Conservation (phyloP, 164 flowering plant genomes). For the Stephania japonica region DNA sequence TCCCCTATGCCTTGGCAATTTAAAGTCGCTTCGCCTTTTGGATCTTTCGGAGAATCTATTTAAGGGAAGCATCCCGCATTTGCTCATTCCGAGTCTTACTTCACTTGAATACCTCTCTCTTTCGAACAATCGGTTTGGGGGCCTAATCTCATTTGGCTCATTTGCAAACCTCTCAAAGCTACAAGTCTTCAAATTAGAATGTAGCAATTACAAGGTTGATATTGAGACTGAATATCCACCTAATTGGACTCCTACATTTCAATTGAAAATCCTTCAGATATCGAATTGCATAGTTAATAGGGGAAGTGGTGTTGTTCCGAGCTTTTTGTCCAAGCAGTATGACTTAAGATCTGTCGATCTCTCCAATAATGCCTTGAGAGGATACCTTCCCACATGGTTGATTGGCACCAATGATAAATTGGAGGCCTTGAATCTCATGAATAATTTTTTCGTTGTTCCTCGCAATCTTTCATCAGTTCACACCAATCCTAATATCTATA, state of each 20-base stretch:
- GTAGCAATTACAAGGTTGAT: not conserved
- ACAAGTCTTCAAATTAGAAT: not conserved
- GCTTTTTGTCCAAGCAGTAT: conserved; percentile 9
- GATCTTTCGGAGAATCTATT: conserved; percentile 9
- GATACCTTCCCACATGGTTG: conserved; percentile 10
- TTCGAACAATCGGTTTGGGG: not conserved
- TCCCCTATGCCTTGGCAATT: conserved; percentile 10
- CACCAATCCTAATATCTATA: not conserved
- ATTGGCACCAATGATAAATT: not conserved
- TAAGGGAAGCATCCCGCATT: not conserved
- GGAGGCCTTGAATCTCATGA: not conserved
- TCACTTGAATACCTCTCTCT: conserved; percentile 10
- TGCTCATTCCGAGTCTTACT: not conserved
- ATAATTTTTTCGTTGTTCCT: conserved; percentile 3
- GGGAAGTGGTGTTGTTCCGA: not conserved
- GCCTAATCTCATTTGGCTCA: not conserved
- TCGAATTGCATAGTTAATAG: conserved; percentile 9
- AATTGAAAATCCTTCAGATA: conserved; percentile 6
- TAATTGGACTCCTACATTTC: not conserved
- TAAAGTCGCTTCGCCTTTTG: not conserved
- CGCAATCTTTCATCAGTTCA: not conserved
- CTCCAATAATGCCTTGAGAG: not conserved
- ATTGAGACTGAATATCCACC: conserved; percentile 3
- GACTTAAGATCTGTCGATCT: conserved; percentile 1
- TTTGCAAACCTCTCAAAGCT: conserved; percentile 1